Base-by-base conservation (phyloP, 441 rosid species). In the Eutrema salsugineum region DNA sequence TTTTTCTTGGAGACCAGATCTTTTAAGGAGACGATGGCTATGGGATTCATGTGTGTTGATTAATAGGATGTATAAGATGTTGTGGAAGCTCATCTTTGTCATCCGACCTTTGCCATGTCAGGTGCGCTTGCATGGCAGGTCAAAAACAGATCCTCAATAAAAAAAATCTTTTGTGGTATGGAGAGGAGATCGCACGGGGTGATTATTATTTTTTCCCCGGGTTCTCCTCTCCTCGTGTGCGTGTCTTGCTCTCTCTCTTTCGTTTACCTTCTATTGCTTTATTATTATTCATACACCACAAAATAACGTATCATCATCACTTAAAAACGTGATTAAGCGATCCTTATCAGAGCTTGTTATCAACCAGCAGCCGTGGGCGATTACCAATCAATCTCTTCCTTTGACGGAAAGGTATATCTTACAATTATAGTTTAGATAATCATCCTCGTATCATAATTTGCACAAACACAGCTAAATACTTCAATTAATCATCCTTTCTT, bases 121-220 rank as follows among this genome's bases (percentile, higher is more conserved):
- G 99, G 99, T 94, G 99, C 96, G 99, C 99, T 94, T 86, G 96
- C 93, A 82, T 94, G 99, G 98, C 98, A 83, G 97, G 96, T 86
- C 67, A 49, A 33, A 49, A 28, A 62, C 64, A 14, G 43, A 12
- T 64, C 64, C 20, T 66, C 14, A 77, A 77, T 72, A 77, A 72
- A 72, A 66, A 35, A 11, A 1, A 7, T 1, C 0, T 66, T 72
- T 77, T 47, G 70, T 62, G 61, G 75, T 66, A 9, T 14, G 56
- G 80, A 62, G 80, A 32, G 77, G 80, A 72, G 80, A 0, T 77
- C 80, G 80, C 74, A 77, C 71, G 80, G 77, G 77, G 77, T 40
- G 1, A 15, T 46, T 54, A 3, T 11, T 20, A 36, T 58, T 42
- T 11, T 35, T 3, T 39, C n/a, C 76, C 80, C 74, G 80, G 80